phyloP scores from a whole-genome alignment of 345 rosid genomes.

The Barbarea vulgaris region DNA sequence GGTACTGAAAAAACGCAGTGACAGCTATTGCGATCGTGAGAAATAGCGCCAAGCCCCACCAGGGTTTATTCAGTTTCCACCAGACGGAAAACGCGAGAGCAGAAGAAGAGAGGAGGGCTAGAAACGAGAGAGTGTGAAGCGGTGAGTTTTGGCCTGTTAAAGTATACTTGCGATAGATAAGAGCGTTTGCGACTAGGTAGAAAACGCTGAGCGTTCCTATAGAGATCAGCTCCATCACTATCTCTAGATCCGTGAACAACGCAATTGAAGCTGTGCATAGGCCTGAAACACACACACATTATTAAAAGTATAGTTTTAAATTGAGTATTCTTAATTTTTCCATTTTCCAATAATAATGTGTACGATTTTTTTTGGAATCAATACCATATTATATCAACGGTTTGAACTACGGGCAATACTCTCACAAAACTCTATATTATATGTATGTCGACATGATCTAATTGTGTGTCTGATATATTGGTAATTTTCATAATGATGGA shows the following conservation, averaged over 20 bases:
- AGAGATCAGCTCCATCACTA: conserved; percentile 70
- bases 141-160: conserved; percentile 53
- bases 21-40: conserved; percentile 41
- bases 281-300: conserved; percentile 48
- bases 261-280: conserved; percentile 91
- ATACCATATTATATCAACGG: not conserved
- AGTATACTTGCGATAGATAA: conserved; percentile 66
- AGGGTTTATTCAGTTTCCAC: conserved; percentile 57
- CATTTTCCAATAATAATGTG: not conserved
- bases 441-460: not conserved
- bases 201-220: conserved; percentile 86
- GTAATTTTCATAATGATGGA: not conserved
- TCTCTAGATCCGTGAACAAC: conserved; percentile 73
- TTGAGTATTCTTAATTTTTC: not conserved
- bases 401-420: not conserved
- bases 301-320: not conserved
- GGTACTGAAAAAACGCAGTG: conserved; percentile 57
- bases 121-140: conserved; percentile 61
- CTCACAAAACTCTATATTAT: not conserved
- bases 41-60: conserved; percentile 63
- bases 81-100: conserved; percentile 70
- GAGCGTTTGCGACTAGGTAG: conserved; percentile 89
- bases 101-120: conserved; percentile 61
- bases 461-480: not conserved
- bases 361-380: not conserved